Evolutionary conservation across 2,329 filamentous ascomycete species (phyloP), one percentile per base, ranked within the genome.

Genomic region (Monascus ruber): DNA sequence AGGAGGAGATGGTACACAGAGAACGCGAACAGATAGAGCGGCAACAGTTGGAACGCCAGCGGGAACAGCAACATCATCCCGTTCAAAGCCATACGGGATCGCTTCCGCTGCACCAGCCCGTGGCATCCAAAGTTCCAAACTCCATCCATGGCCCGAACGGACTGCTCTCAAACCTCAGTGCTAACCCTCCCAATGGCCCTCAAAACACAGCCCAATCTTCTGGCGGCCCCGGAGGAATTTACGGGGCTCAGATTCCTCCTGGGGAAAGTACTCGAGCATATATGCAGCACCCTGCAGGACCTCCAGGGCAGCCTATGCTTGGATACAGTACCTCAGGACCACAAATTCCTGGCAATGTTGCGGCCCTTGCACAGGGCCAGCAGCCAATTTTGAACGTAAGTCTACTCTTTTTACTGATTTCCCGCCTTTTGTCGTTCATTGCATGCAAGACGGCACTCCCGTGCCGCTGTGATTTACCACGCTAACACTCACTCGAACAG

Each of bases 101-200:
- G 2, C 85, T 94, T 39, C 86, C 88, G 39, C 81, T 96, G 52
- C 89, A 96, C 63, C 89, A 96, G 62, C 89, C 89, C 4, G 87
- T 95, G 42, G 89, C 89, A 45, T 79, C 87, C 56, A 72, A 88
- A 63, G 71, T 86, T 46, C 67, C 82, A 41, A 83, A 80, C 47
- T 83, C 85, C 38, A 93, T 95, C 41, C 89, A 94, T 58, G 93
- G 87, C 34, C 89, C 89, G 1, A 89, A 91, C 49, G 89, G 89
- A 6, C 73, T 96, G 29, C 76, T 96, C 31, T 77, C 81, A 6
- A 85, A 80, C 48, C 78, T 86, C 50, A 78, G 79, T 38, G 72
- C 74, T 28, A 73, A 74, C 28, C 69, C 74, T 26, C 62, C 71
- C 31, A 73, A 71, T 49, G 66, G 72, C 29, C 65, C 74, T 42